Conservation (phyloP, 345 rosid genomes). For the Eucalyptus pauciflora region DNA sequence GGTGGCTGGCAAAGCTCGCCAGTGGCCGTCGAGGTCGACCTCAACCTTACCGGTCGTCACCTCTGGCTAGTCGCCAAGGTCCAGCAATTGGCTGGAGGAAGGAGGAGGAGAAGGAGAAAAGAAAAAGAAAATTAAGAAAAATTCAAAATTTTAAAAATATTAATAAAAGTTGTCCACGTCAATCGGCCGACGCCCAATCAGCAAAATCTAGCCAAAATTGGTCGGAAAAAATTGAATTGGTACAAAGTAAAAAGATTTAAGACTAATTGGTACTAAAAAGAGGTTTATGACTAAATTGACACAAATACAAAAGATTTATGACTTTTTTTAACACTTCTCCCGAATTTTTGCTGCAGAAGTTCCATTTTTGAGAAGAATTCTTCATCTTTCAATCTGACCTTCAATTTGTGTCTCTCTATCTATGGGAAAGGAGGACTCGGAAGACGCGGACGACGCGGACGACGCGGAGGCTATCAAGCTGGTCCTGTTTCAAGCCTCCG, state of each 20-base stretch:
- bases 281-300: no score
- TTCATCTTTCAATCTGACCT: neutral
- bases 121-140: rapidly evolving
- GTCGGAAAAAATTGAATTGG: rapidly evolving
- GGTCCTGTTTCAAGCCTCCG: neutral
- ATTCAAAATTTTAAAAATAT: rapidly evolving
- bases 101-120: no score
- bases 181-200: rapidly evolving
- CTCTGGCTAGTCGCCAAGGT: no score
- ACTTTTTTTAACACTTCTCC: no score
- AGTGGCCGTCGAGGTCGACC: rapidly evolving
- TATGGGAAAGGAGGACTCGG: neutral
- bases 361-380: neutral
- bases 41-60: rapidly evolving
- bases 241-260: no score
- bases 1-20: rapidly evolving
- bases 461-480: neutral
- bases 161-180: rapidly evolving
- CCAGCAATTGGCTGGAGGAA: rapidly evolving
- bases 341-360: rapidly evolving
- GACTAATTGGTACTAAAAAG: no score
- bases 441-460: neutral
- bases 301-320: rapidly evolving
- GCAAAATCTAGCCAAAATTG: rapidly evolving
- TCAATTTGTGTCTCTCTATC: neutral